Conservation (phyloP, 108 stramenopile species). For the Seminavis robusta region DNA sequence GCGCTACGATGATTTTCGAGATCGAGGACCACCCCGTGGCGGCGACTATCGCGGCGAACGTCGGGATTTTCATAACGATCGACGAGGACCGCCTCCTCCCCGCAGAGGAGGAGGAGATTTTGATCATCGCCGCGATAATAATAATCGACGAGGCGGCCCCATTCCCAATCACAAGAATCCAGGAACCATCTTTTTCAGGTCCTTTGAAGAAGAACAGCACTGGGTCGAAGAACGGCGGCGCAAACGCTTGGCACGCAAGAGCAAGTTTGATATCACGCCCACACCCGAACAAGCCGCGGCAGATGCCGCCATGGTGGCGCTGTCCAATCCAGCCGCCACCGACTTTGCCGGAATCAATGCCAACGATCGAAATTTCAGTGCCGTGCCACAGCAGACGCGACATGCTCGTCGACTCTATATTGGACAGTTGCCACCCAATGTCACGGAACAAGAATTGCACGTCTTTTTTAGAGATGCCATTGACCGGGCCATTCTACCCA, state of each 20-base stretch:
- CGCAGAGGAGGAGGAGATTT: background rate
- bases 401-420: conserved; percentile 96
- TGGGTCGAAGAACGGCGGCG: conserved; percentile 81
- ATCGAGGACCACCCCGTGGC: conserved; percentile 7
- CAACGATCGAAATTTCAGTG: conserved; percentile 17
- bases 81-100: conserved; percentile 8
- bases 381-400: conserved; percentile 84
- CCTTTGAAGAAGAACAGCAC: conserved; percentile 76
- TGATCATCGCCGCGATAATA: background rate
- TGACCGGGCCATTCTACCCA: conserved; percentile 36
- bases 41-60: conserved; percentile 5
- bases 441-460: conserved; percentile 79
- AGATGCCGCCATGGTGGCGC: conserved; percentile 40
- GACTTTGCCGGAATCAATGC: conserved; percentile 39
- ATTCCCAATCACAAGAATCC: conserved; percentile 23
- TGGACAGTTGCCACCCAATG: conserved; percentile 82
- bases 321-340: conserved; percentile 28
- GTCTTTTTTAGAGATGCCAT: conserved; percentile 85
- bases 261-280: conserved; percentile 71
- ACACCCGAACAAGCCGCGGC: conserved; percentile 61
- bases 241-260: conserved; percentile 56
- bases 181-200: conserved; percentile 38
- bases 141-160: background rate
- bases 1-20: conserved; percentile 2
- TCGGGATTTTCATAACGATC: background rate